A percentile compares a stretch with the other conserved stretches of the same genome.
Evolutionary conservation across 2,329 filamentous ascomycete genomes (phyloP).

Genomic region (Ceratocystis diversiconidia): DNA sequence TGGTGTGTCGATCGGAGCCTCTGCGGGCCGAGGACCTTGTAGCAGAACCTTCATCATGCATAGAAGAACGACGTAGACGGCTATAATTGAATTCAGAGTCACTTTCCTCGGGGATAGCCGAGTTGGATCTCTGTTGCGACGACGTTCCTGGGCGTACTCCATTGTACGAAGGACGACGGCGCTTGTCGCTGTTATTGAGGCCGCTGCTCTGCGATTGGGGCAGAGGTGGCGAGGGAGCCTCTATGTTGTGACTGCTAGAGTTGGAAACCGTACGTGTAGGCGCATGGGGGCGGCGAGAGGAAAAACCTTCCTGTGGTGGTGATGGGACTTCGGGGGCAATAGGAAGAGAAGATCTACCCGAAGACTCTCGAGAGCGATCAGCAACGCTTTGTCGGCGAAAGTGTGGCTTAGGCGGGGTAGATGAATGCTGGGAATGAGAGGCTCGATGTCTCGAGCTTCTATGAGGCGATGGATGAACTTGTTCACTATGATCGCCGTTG

Average conservation of each 20-base stretch:
- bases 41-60: constrained; percentile 4
- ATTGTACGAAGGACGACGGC: constrained; percentile 10
- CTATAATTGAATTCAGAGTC: neutral
- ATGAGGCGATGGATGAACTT: neutral
- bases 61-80: neutral
- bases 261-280: constrained; percentile 5
- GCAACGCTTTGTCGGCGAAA: constrained; percentile 7
- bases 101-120: constrained; percentile 10
- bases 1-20: neutral
- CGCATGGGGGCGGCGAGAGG: constrained; percentile 6
- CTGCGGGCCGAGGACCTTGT: neutral
- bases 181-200: constrained; percentile 6
- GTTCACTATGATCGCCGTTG: neutral
- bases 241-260: constrained; percentile 3
- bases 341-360: neutral
- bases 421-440: constrained; percentile 6
- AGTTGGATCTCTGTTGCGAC: constrained; percentile 11
- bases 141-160: constrained; percentile 2
- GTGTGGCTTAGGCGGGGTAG: constrained; percentile 3
- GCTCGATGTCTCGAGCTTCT: constrained; percentile 5
- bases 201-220: neutral
- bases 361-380: constrained; percentile 5
- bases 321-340: neutral
- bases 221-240: neutral
- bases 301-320: neutral